Conservation (phyloP, 805 yeast genomes). For the Candida silvatica region DNA sequence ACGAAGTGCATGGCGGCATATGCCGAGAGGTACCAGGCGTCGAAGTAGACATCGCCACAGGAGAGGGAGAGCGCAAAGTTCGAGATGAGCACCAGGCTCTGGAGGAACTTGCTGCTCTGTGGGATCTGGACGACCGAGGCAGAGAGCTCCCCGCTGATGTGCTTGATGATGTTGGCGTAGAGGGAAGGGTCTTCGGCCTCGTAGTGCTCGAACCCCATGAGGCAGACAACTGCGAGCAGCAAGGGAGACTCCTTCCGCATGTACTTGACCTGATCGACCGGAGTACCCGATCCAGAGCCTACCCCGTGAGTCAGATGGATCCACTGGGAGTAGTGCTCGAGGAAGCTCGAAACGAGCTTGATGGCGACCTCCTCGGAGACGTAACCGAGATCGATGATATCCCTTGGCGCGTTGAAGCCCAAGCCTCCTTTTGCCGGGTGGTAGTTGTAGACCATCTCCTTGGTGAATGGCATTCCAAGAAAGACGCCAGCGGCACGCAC, state of each 20-base stretch:
- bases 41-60: slow-evolving; percentile 42
- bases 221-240: slow-evolving; percentile 53
- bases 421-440: too few relatives aligned
- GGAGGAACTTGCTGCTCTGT: slow-evolving; percentile 43
- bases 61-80: slow-evolving; percentile 53
- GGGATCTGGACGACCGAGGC: slow-evolving; percentile 32
- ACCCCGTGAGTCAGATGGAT: slow-evolving; percentile 54
- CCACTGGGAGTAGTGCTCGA: slow-evolving; percentile 61
- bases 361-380: slow-evolving; percentile 36
- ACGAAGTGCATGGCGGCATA: slow-evolving; percentile 55
- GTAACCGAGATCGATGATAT: slow-evolving; percentile 29
- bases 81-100: slow-evolving; percentile 53
- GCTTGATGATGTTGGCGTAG: slow-evolving; percentile 25
- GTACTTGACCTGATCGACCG: slow-evolving; percentile 35
- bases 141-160: slow-evolving; percentile 38
- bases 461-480: slow-evolving; percentile 16
- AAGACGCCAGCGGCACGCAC: slow-evolving; percentile 11
- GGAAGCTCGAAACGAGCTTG: slow-evolving; percentile 39
- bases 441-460: slow-evolving; percentile 19
- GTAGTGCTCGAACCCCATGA: slow-evolving; percentile 45
- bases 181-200: too few relatives aligned
- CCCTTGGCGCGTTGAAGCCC: slow-evolving; percentile 5
- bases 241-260: slow-evolving; percentile 45
- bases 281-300: slow-evolving; percentile 31
- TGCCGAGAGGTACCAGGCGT: slow-evolving; percentile 63